These are phyloP conservation scores for Venturia nashicola DNA, from an alignment of 2,329 filamentous ascomycete species.

Conservation along the genomic window DNA sequence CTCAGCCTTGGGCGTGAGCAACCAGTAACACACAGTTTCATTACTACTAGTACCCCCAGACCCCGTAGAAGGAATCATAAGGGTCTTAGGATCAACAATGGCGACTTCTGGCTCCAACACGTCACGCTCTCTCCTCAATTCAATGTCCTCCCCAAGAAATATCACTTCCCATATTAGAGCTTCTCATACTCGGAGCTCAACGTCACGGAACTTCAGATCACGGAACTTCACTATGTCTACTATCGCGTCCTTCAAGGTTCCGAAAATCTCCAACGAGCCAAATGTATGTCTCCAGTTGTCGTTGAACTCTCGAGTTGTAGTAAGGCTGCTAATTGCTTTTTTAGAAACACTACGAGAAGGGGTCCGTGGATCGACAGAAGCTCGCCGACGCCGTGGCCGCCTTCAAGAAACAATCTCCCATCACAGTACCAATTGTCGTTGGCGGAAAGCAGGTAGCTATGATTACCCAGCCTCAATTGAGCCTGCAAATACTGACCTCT, in stretches of 20 bases:
- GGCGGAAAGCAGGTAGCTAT: constrained; percentile 62
- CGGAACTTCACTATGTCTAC: constrained; percentile 24
- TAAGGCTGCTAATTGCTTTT: constrained; percentile 1
- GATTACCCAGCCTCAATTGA: not conserved
- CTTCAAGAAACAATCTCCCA: constrained; percentile 54
- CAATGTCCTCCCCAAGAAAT: not conserved
- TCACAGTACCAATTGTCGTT: constrained; percentile 74
- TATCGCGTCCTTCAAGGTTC: constrained; percentile 77
- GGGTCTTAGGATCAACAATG: not conserved
- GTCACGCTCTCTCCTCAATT: not conserved
- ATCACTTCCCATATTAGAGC: not conserved
- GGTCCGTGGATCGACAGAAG: constrained; percentile 64
- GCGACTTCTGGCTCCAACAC: not conserved
- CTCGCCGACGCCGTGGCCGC: constrained; percentile 62
- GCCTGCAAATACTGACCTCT: constrained; percentile 10
- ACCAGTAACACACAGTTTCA: not conserved
- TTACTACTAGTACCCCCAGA: not conserved
- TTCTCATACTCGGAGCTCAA: not conserved
- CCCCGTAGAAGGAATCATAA: not conserved
- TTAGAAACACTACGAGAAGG: constrained; percentile 81
- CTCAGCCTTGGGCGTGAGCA: not conserved
- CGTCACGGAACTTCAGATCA: not conserved
- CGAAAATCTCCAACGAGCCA: constrained; percentile 82
- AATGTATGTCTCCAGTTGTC: constrained; percentile 51
- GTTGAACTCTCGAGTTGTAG: not conserved